These are phyloP conservation scores for Podila minutissima DNA, from an alignment of 192 early-diverging fungal species.

Conservation along the genomic window DNA sequence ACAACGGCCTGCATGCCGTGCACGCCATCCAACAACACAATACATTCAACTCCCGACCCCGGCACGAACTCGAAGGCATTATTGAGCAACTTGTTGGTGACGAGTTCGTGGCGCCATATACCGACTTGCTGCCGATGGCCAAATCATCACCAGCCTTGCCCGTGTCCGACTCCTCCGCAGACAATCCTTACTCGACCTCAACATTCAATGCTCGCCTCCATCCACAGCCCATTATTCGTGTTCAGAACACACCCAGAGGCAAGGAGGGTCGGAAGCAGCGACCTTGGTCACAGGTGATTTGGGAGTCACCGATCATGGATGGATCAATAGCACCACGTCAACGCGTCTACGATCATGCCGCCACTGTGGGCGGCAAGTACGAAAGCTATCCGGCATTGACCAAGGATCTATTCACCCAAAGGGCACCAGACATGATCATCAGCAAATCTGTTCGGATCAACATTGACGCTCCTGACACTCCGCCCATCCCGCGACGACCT, in stretches of 20 bases:
- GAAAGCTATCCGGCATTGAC: conserved; percentile 15
- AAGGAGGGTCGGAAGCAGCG: conserved; percentile 1
- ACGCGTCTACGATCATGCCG: neutral
- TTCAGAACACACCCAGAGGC: neutral
- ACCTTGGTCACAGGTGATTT: conserved; percentile 48
- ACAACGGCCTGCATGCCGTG: neutral
- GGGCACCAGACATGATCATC: neutral
- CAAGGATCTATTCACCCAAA: conserved; percentile 23
- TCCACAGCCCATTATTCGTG: neutral
- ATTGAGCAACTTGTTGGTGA: conserved; percentile 28
- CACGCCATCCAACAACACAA: neutral
- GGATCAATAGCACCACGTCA: conserved; percentile 1
- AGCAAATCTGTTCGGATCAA: conserved; percentile 36
- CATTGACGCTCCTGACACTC: conserved; percentile 11
- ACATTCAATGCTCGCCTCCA: conserved; percentile 2
- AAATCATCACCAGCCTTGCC: conserved; percentile 10
- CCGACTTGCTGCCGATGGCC: neutral
- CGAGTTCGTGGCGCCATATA: neutral
- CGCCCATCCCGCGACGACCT: neutral
- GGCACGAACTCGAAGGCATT: no score
- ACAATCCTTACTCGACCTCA: conserved; percentile 11
- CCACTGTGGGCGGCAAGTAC: neutral
- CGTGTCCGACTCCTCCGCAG: neutral
- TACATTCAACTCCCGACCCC: neutral
- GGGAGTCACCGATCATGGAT: conserved; percentile 28